Conservation (phyloP, 169 alveolate species). For the Eimeria acervulina region DNA sequence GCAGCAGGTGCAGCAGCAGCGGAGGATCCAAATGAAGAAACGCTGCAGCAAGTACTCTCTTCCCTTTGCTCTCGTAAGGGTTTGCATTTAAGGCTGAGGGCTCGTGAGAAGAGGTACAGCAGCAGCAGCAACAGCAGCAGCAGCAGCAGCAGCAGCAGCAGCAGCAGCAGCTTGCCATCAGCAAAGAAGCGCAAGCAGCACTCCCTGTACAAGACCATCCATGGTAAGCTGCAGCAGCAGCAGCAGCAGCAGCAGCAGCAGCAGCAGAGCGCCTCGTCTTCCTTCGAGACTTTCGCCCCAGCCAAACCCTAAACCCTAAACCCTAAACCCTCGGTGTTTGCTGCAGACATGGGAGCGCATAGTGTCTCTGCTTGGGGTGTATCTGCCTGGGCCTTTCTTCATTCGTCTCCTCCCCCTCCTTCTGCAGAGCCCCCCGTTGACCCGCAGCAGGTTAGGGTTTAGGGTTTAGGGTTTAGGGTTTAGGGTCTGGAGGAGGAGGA, state of each 20-base stretch:
- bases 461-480: slow-evolving; percentile 28
- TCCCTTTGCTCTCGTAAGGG: not conserved
- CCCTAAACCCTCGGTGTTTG: slow-evolving; percentile 30
- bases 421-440: slow-evolving; percentile 35
- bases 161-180: too few relatives aligned
- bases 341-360: slow-evolving; percentile 41
- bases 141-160: slow-evolving; percentile 19
- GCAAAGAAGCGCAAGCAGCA: not conserved
- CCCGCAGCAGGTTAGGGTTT: slow-evolving; percentile 41
- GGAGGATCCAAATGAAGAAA: not conserved
- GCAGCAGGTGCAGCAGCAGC: slow-evolving; percentile 23
- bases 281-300: too few relatives aligned
- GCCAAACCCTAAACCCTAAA: not conserved
- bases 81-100: not conserved
- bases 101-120: not conserved
- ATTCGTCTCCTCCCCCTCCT: slow-evolving; percentile 14
- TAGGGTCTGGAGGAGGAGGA: not conserved
- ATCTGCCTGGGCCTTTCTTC: slow-evolving; percentile 5
- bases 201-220: slow-evolving; percentile 3
- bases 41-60: slow-evolving; percentile 5
- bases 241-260: too few relatives aligned
- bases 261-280: too few relatives aligned
- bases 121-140: slow-evolving; percentile 15
- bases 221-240: slow-evolving; percentile 1
- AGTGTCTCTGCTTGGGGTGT: slow-evolving; percentile 7